Evolutionary conservation across 768 basidiomycete genomes (phyloP).

Genomic region (Boletus pseudopeckii): DNA sequence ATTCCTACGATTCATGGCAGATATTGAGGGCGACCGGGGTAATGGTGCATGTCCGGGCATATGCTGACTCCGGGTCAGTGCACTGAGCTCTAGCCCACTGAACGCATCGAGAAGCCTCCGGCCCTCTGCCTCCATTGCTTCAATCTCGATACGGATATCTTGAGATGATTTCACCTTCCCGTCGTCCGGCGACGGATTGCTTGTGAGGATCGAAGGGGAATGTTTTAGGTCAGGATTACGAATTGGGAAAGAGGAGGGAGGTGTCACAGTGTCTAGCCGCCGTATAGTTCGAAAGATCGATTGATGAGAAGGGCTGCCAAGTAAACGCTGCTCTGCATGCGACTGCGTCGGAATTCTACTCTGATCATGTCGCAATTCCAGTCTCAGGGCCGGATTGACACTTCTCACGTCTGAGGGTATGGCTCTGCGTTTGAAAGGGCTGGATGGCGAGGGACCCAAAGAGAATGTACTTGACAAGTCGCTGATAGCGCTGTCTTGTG

Average conservation of each 20-base stretch:
- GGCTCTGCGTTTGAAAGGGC: constrained; percentile 43
- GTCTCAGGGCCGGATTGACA: constrained; percentile 3
- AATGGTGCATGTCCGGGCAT: constrained; percentile 17
- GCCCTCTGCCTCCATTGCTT: constrained; percentile 66
- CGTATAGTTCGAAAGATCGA: constrained; percentile 46
- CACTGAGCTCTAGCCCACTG: constrained; percentile 71
- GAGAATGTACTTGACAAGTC: constrained; percentile 45
- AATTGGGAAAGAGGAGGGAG: constrained; percentile 55
- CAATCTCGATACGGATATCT: constrained; percentile 64
- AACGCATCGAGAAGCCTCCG: constrained; percentile 74
- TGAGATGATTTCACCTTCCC: constrained; percentile 56
- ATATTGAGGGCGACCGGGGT: constrained; percentile 31
- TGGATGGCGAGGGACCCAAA: constrained; percentile 26
- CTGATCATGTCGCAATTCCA: constrained; percentile 40
- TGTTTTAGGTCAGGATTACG: constrained; percentile 36
- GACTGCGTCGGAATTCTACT: constrained; percentile 46
- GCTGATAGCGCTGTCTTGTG: constrained; percentile 39
- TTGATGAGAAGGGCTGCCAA: constrained; percentile 32
- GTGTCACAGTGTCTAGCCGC: constrained; percentile 40
- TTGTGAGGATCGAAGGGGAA: constrained; percentile 30
- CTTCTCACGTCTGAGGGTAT: constrained; percentile 41
- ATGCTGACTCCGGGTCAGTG: constrained; percentile 44
- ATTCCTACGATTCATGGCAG: constrained; percentile 24
- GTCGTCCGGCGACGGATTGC: constrained; percentile 46
- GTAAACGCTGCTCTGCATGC: constrained; percentile 24